A percentile compares a stretch with the other conserved stretches of the same genome.
Conservation (phyloP, 352 stramenopile species). For the Phytopythium litorale region DNA sequence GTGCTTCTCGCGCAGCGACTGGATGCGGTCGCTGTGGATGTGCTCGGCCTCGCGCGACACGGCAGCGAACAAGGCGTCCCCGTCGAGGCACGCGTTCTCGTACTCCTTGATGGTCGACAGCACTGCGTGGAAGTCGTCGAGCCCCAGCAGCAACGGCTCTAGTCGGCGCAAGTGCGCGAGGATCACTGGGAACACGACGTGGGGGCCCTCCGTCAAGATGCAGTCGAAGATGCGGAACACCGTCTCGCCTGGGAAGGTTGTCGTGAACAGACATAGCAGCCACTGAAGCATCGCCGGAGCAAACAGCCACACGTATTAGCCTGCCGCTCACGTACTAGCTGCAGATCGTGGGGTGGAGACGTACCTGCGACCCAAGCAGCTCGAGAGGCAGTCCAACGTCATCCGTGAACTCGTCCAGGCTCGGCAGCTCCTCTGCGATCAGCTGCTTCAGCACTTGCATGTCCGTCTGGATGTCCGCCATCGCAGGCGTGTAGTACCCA, state of each 20-base stretch:
- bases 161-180: conserved; percentile 70
- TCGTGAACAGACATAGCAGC: conserved; percentile 90
- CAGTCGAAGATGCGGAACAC: conserved; percentile 87
- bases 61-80: conserved; percentile 52
- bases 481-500: conserved; percentile 86
- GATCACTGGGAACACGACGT: conserved; percentile 83
- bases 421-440: conserved; percentile 76
- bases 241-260: conserved; percentile 85
- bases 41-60: conserved; percentile 39
- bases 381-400: conserved; percentile 82
- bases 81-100: conserved; percentile 61
- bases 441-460: conserved; percentile 88
- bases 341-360: not conserved
- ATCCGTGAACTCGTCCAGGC: conserved; percentile 68
- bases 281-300: conserved; percentile 39
- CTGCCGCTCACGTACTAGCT: no score
- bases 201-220: conserved; percentile 77
- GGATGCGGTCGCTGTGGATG: conserved; percentile 34
- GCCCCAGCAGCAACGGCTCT: conserved; percentile 37
- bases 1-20: conserved; percentile 46
- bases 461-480: conserved; percentile 88
- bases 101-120: conserved; percentile 70
- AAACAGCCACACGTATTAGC: not conserved
- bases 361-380: conserved; percentile 73
- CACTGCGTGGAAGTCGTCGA: conserved; percentile 68